A percentile compares a stretch with the other conserved stretches of the same genome.
These are phyloP conservation scores for Suhomyces terraborum DNA, from an alignment of 1,139 yeast species.

Conservation along the genomic window DNA sequence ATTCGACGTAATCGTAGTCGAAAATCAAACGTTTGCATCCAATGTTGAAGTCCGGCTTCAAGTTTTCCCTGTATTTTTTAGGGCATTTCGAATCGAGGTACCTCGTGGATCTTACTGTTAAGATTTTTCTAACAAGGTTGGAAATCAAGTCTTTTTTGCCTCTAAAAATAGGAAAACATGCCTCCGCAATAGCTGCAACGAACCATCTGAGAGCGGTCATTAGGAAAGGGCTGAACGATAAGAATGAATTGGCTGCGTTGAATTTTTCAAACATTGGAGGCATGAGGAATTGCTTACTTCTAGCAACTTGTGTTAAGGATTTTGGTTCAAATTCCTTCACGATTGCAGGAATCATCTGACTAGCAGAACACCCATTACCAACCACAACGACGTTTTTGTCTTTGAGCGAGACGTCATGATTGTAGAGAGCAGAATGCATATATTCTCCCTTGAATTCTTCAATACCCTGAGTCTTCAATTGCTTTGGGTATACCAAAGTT, in stretches of 20 bases:
- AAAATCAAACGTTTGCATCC: slow-evolving; percentile 48
- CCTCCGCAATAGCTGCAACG: slow-evolving; percentile 34
- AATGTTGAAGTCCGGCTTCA: slow-evolving; percentile 43
- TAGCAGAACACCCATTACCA: slow-evolving; percentile 30
- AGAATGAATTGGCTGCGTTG: slow-evolving; percentile 24
- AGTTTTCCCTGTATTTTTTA: slow-evolving; percentile 31
- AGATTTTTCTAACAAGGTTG: slow-evolving; percentile 30
- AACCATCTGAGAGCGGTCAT: slow-evolving; percentile 32
- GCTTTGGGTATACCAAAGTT: slow-evolving; percentile 41
- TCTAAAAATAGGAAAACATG: slow-evolving; percentile 38
- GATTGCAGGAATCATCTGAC: slow-evolving; percentile 29
- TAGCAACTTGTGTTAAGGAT: slow-evolving; percentile 35
- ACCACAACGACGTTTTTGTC: slow-evolving; percentile 27
- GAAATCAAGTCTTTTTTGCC: slow-evolving; percentile 32
- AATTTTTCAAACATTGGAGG: slow-evolving; percentile 39
- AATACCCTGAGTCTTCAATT: slow-evolving; percentile 37
- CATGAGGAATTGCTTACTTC: slow-evolving; percentile 43
- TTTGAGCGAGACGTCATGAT: slow-evolving; percentile 39
- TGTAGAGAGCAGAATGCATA: slow-evolving; percentile 54
- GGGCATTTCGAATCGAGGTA: slow-evolving; percentile 41
- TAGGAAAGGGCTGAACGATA: slow-evolving; percentile 31
- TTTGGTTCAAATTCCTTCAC: slow-evolving; percentile 32
- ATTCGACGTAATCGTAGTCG: slow-evolving; percentile 40
- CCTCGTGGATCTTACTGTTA: slow-evolving; percentile 21
- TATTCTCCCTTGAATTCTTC: slow-evolving; percentile 46